Conservation (phyloP, 192 early-diverging fungal genomes). For the Geranomyces variabilis region DNA sequence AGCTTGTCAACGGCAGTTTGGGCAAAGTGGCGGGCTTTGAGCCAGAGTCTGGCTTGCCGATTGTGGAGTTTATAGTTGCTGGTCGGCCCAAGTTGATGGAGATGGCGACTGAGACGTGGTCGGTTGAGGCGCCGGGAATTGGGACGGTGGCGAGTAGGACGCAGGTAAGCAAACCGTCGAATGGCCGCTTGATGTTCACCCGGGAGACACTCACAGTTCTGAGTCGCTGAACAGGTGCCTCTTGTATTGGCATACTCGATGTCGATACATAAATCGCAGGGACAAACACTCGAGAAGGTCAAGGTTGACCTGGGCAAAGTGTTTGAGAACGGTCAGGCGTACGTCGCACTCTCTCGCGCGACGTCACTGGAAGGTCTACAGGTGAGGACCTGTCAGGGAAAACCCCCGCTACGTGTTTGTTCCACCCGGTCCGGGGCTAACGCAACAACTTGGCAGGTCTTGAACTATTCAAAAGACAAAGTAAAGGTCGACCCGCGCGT, state of each 20-base stretch:
- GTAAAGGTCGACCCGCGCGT: conserved; percentile 35
- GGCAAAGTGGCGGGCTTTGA: conserved; percentile 43
- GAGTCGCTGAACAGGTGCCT: conserved; percentile 34
- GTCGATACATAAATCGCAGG: conserved; percentile 61
- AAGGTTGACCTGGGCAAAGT: conserved; percentile 50
- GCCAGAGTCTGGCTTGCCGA: conserved; percentile 19
- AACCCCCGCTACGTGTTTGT: too few species aligned
- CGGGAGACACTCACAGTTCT: background rate
- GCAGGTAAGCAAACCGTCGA: too few species aligned
- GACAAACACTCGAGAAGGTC: conserved; percentile 49
- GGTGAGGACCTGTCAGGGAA: too few species aligned
- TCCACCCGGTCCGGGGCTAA: too few species aligned
- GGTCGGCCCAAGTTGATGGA: conserved; percentile 15
- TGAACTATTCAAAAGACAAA: conserved; percentile 33
- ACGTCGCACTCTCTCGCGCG: conserved; percentile 56
- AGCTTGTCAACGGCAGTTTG: conserved; percentile 52
- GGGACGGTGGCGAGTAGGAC: conserved; percentile 26
- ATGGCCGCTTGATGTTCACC: background rate
- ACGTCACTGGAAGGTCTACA: conserved; percentile 45
- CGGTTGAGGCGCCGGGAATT: conserved; percentile 13
- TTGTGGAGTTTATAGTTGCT: conserved; percentile 41
- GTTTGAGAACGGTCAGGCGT: conserved; percentile 56
- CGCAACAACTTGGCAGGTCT: conserved; percentile 20
- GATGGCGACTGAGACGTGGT: conserved; percentile 12
- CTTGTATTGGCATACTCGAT: conserved; percentile 52